Conservation (phyloP, 179 eudicot genomes). For the Drosera spatulata region DNA sequence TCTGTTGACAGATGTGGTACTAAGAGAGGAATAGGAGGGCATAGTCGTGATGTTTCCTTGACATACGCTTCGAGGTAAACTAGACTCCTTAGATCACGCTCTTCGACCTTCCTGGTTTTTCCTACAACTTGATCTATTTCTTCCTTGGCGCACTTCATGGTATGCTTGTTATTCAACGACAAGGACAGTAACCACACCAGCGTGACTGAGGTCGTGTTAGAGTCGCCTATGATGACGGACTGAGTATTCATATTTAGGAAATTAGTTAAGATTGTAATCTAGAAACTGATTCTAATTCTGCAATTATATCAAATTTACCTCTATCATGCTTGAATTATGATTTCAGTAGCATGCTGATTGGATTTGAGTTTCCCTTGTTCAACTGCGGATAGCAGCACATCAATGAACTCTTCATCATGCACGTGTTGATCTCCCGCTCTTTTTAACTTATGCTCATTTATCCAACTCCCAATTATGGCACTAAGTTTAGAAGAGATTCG, state of each 20-base stretch:
- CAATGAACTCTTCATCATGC: no score
- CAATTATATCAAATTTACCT: no score
- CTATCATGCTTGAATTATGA: no score
- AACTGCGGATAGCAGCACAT: no score
- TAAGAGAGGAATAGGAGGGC: conserved; percentile 15
- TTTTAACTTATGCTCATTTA: no score
- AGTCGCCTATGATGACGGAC: conserved; percentile 13
- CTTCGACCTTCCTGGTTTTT: conserved; percentile 13
- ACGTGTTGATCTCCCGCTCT: no score
- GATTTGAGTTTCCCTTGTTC: no score
- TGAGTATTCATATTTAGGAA: not conserved
- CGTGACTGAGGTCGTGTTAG: conserved; percentile 16
- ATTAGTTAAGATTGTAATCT: no score
- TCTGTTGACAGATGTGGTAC: conserved; percentile 10
- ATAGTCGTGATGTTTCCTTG: conserved; percentile 21
- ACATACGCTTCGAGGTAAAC: conserved; percentile 19
- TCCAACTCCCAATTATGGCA: no score
- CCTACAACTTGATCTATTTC: conserved; percentile 22
- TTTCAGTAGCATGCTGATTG: no score
- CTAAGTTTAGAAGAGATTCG: no score
- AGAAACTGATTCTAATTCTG: no score
- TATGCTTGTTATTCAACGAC: conserved; percentile 11
- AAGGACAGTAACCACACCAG: conserved; percentile 22
- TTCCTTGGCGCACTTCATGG: conserved; percentile 9
- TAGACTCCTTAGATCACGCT: conserved; percentile 13